Evolutionary conservation across 1,139 yeast species (phyloP), one percentile per base, ranked within the genome.

Genomic region (Zygoascus sp.): DNA sequence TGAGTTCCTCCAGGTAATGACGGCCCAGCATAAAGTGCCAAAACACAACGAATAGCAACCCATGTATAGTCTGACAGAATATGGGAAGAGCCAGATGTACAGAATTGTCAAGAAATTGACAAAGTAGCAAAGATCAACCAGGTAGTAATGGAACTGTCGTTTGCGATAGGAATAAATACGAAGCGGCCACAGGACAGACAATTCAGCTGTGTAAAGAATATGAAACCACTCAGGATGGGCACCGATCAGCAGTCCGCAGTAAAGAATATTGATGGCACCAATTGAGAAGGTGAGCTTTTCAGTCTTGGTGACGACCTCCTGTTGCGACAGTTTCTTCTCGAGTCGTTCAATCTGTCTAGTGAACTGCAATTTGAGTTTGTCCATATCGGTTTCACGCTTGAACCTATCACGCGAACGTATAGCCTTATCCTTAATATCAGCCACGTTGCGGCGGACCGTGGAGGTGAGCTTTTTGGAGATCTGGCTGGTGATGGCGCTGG

Each of bases 1-100:
- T 7, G 96, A 89, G 63, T 92, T 92, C 58, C 96, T 75, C 98
- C 98, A 92, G 0, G 97, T 87, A 34, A 90, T 82, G 16, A 92
- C 96, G 0, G 97, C 97, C 77, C 88, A 90, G 8, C 96, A 79
- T 46, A 92, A 68, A 0, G 97, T 87, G 1, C 97, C 97, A 70
- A 84, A 81, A 1, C 95, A 77, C 50, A 92, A 77, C 11, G 96
- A 84, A 66, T 87, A 90, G 56, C 94, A 89, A 8, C 92, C 76
- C 21, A 87, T 79, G 65, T 84, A 90, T 36, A 92, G 69, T 48
- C 81, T 75, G 39, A 74, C 73, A 1, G 95, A 86, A 38, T 73
- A 61, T 0, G 98, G 97, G 53, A 82, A 79, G 5, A 80, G 72
- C 97, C 97, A 92, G 36, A 92, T 75, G 60, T 79, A 92, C 1